Evolutionary conservation across 352 stramenopile genomes (phyloP), one percentile per base, ranked within the genome.

Genomic region (Phytophthora pseudosyringae): DNA sequence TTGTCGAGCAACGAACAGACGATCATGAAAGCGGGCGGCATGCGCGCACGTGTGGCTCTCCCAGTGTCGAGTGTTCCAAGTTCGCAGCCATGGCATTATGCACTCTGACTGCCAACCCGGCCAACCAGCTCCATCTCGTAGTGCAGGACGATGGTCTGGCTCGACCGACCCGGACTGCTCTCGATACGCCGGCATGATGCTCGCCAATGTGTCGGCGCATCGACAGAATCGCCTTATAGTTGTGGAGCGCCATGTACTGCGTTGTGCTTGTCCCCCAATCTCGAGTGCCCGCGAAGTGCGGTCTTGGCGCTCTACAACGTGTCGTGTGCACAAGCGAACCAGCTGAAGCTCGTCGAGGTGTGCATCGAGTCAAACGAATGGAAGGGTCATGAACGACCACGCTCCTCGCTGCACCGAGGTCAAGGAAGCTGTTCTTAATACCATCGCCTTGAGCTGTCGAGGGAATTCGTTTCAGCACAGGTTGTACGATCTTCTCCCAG

Each of bases 231-330:
- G 93, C 5, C 67, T 95, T n/a, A 57, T 93, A 18, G 89, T 99
- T 39, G 90, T 99, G 6, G 79, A 97, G 21, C 80, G 83, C 11
- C 79, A 91, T 15, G 92, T 78, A 8, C 56, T 99, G 25, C 69
- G 13, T 79, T 98, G 16, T 88, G 91, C 32, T 86, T 90, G 51
- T 89, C 83, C 13, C 73, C 83, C 16, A 88, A 91, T 43, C 76
- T 98, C 15, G 93, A 98, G 56, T 94, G 91, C 51, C 93, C 98
- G 55, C 88, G 95, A 50, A 96, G 89, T 26, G 91, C 89, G 8
- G 90, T 91, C 4, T 75, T 99, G 5, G 87, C 94, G 11, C 76
- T 98, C 10, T 99, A 98, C 84, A 99, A 99, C 55, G 81, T 99
- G 4, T 98, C 93, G 7, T 98, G 93, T 45, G 90, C 89, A 8